These are phyloP conservation scores for Lepiota venenata DNA, from an alignment of 768 basidiomycete genomes.

Conservation along the genomic window DNA sequence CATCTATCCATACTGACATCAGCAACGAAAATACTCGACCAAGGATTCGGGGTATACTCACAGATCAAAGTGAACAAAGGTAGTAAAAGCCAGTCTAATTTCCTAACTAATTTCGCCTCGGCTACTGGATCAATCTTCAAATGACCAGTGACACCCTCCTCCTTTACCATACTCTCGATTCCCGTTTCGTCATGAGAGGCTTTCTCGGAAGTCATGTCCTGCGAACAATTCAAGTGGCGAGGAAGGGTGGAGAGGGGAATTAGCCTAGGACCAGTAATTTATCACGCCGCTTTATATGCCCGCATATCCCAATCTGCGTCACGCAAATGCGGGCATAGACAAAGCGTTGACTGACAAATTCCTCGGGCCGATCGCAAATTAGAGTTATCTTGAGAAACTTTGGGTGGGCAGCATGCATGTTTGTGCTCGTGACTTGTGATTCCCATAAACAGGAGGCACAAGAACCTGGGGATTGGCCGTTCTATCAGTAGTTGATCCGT, in stretches of 20 bases:
- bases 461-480: too few relatives aligned
- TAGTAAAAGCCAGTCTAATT: slow-evolving; percentile 31
- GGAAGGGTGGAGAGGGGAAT: neutral
- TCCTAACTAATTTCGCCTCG: slow-evolving; percentile 30
- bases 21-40: neutral
- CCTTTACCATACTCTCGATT: neutral
- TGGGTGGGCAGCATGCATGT: neutral
- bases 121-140: slow-evolving; percentile 27
- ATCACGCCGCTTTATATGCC: neutral
- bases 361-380: too few relatives aligned
- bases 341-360: too few relatives aligned
- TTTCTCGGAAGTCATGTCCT: neutral
- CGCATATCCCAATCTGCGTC: neutral
- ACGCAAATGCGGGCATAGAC: too few relatives aligned
- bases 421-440: too few relatives aligned
- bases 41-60: slow-evolving; percentile 20
- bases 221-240: neutral
- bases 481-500: too few relatives aligned
- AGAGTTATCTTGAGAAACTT: neutral
- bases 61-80: slow-evolving; percentile 38
- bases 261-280: neutral
- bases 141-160: neutral
- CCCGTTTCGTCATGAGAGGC: neutral
- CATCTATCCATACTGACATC: slow-evolving; percentile 20
- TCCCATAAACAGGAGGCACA: too few relatives aligned